Conservation (phyloP, 805 yeast species). For the Hanseniaspora vineae region DNA sequence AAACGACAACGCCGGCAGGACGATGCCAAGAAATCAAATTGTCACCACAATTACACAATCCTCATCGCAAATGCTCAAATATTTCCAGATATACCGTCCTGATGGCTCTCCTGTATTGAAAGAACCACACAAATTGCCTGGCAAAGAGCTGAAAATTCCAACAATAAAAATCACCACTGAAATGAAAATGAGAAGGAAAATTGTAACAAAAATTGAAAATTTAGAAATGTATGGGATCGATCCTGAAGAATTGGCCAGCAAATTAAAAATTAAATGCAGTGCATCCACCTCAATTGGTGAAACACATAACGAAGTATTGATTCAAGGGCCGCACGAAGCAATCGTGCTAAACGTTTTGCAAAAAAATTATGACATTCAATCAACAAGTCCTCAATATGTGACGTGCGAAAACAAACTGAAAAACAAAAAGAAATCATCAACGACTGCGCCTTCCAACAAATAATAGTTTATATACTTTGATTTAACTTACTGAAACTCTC, state of each 20-base stretch:
- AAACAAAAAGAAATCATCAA: conserved; percentile 30
- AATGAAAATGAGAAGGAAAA: conserved; percentile 45
- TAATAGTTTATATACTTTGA: no score
- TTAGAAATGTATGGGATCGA: conserved; percentile 57
- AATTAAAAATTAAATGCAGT: conserved; percentile 67
- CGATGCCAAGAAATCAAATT: not conserved
- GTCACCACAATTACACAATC: not conserved
- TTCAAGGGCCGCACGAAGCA: conserved; percentile 82
- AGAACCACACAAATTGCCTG: not conserved
- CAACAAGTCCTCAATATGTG: conserved; percentile 35
- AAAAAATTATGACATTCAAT: conserved; percentile 49
- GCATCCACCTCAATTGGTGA: conserved; percentile 73
- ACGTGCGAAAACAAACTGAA: conserved; percentile 50
- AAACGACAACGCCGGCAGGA: not conserved
- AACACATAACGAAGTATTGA: conserved; percentile 53
- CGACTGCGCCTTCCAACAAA: not conserved
- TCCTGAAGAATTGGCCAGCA: conserved; percentile 51
- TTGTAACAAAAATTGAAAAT: conserved; percentile 59
- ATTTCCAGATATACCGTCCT: not conserved
- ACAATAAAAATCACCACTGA: conserved; percentile 8
- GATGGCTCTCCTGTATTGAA: not conserved
- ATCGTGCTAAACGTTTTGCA: conserved; percentile 43
- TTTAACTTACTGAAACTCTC: no score
- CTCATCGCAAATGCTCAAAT: not conserved
- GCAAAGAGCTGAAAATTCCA: not conserved